phyloP scores from a whole-genome alignment of 352 stramenopile species.

The Pythium guiyangense region DNA sequence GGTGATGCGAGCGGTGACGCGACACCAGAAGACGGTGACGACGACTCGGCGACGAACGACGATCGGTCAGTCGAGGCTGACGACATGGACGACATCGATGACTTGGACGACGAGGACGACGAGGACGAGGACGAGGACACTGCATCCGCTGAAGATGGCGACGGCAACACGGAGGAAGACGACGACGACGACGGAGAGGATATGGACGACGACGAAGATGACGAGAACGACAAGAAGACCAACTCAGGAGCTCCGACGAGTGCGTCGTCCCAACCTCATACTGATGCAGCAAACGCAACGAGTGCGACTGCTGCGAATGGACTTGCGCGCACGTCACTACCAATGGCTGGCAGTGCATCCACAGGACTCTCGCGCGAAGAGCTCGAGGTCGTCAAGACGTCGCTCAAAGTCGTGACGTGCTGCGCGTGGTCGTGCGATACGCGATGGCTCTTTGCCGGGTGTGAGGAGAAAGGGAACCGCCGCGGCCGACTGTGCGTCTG shows the following conservation, averaged over 20 bases:
- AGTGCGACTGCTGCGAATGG: background rate
- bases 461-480: slow-evolving; percentile 61
- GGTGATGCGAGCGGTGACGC: too few relatives aligned
- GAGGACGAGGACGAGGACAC: too few relatives aligned
- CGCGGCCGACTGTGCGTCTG: slow-evolving; percentile 58
- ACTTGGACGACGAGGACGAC: slow-evolving; percentile 22
- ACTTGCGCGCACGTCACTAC: background rate
- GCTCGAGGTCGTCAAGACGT: slow-evolving; percentile 42
- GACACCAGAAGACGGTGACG: slow-evolving; percentile 13
- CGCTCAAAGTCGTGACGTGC: slow-evolving; percentile 57
- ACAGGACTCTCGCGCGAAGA: slow-evolving; percentile 49
- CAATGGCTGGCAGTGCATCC: too few relatives aligned
- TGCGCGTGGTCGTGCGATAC: slow-evolving; percentile 70
- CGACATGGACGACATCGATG: slow-evolving; percentile 36
- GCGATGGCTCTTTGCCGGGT: slow-evolving; percentile 50
- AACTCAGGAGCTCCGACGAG: too few relatives aligned
- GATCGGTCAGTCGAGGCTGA: slow-evolving; percentile 18
- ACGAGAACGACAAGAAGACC: slow-evolving; percentile 4
- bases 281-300: slow-evolving; percentile 17
- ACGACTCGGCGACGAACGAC: slow-evolving; percentile 29
- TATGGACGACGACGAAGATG: slow-evolving; percentile 13
- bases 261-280: too few relatives aligned
- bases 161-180: slow-evolving; percentile 27
- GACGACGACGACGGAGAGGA: slow-evolving; percentile 19
- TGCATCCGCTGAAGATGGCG: slow-evolving; percentile 27